Percentiles rank a stretch among this genome's conserved stretches.
These are phyloP conservation scores for Globisporangium orthogonon DNA, from an alignment of 352 stramenopile species.

Conservation along the genomic window DNA sequence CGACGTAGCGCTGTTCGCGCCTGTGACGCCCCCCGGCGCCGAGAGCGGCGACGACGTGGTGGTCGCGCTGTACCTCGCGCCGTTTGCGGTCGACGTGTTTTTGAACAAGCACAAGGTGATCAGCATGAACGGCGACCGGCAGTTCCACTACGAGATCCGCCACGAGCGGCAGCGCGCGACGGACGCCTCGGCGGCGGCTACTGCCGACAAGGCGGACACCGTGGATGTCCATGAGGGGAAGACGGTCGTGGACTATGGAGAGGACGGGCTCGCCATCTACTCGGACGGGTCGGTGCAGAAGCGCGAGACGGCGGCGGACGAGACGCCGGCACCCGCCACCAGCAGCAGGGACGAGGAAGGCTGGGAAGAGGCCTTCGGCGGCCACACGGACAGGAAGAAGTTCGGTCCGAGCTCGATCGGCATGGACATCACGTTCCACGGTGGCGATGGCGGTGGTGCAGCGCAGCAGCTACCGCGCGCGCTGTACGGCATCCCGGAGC, in stretches of 20 bases:
- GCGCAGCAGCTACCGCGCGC: constrained; percentile 24
- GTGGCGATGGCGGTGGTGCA: constrained; percentile 12
- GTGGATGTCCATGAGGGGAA: constrained; percentile 85
- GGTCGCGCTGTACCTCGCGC: constrained; percentile 36
- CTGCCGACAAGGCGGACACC: constrained; percentile 17
- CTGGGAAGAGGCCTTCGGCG: constrained; percentile 94
- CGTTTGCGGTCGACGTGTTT: constrained; percentile 68
- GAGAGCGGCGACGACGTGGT: constrained; percentile 23
- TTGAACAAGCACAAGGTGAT: constrained; percentile 56
- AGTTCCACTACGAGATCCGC: constrained; percentile 72
- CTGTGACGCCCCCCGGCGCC: not conserved
- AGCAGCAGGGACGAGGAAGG: constrained; percentile 73
- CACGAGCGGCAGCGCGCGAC: constrained; percentile 56
- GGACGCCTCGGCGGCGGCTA: constrained; percentile 16
- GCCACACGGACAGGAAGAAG: constrained; percentile 86
- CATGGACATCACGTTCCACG: constrained; percentile 92
- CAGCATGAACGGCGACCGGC: constrained; percentile 51
- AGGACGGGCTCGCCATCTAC: constrained; percentile 97
- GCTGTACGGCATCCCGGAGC: constrained; percentile 97
- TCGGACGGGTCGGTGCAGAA: constrained; percentile 89
- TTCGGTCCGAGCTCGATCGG: constrained; percentile 92
- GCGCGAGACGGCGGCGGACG: constrained; percentile 25
- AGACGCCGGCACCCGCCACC: not conserved
- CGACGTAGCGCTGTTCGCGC: constrained; percentile 31
- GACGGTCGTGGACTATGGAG: constrained; percentile 95